Conservation (phyloP, 2,329 filamentous ascomycete species). For the Aspergillus sp. region DNA sequence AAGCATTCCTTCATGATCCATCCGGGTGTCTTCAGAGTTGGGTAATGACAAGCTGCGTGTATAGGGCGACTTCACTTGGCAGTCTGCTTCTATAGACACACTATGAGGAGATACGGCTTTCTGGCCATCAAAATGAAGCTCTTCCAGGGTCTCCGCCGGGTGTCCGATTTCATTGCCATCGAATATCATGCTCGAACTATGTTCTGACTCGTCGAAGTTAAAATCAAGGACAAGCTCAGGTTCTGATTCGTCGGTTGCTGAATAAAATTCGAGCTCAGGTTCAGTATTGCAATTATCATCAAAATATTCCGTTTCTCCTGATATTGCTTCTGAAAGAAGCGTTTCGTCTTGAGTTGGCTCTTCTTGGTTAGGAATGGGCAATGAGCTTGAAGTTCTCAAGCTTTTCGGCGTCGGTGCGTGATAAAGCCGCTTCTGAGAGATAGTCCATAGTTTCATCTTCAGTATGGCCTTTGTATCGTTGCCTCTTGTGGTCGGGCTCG, state of each 20-base stretch:
- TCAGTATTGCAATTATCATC: background rate
- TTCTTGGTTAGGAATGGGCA: background rate
- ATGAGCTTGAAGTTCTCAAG: background rate
- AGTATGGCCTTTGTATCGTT: conserved; percentile 20
- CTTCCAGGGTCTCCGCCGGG: background rate
- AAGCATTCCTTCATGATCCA: background rate
- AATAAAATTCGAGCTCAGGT: conserved; percentile 2
- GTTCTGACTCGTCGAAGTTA: background rate
- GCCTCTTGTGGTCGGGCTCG: background rate
- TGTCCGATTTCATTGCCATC: background rate
- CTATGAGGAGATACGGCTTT: background rate
- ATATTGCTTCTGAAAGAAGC: background rate
- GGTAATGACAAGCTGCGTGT: background rate
- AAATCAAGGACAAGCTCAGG: background rate
- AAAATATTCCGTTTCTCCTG: background rate
- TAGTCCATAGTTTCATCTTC: conserved; percentile 32
- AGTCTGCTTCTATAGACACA: background rate
- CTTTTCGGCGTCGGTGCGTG: conserved; percentile 15
- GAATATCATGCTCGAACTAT: conserved; percentile 5
- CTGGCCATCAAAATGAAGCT: background rate
- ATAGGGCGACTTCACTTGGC: background rate
- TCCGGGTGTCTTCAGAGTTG: background rate
- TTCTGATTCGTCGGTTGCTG: background rate
- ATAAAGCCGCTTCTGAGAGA: conserved; percentile 29
- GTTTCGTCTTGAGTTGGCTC: background rate